Evolutionary conservation across 176 grass and related monocot species (phyloP).

Genomic region (Puccinellia tenuiflora): DNA sequence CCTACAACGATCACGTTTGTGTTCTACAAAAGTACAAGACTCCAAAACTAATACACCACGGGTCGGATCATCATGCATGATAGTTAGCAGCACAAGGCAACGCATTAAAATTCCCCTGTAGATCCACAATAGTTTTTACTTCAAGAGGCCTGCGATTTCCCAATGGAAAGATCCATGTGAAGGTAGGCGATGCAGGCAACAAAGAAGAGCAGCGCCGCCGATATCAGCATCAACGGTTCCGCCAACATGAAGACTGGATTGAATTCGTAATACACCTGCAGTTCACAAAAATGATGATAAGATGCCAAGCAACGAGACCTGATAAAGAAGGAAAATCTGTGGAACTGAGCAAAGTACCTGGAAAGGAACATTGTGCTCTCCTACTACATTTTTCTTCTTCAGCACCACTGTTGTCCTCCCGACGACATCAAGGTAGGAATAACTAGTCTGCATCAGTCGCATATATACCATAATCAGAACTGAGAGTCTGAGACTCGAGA

Average conservation of each 20-base stretch:
- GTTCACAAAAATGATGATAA: constrained; percentile 6
- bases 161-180: constrained; percentile 63
- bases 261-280: constrained; percentile 74
- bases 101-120: background rate
- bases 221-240: constrained; percentile 70
- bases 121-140: background rate
- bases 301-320: background rate
- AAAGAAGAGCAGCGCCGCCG: constrained; percentile 54
- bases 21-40: background rate
- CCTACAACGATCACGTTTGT: background rate
- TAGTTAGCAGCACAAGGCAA: background rate
- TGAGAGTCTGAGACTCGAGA: background rate
- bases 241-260: constrained; percentile 60
- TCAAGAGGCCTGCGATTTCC: constrained; percentile 37
- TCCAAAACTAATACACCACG: background rate
- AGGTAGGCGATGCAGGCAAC: constrained; percentile 58
- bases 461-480: background rate
- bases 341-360: constrained; percentile 40
- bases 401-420: constrained; percentile 69
- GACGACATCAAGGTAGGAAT: constrained; percentile 71
- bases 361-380: constrained; percentile 64
- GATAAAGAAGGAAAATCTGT: background rate
- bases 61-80: background rate
- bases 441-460: constrained; percentile 47
- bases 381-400: constrained; percentile 66